Percentiles rank a stretch among this genome's conserved stretches.
phyloP scores from a whole-genome alignment of 139 green algal genomes.

The Pleodorina starrii region DNA sequence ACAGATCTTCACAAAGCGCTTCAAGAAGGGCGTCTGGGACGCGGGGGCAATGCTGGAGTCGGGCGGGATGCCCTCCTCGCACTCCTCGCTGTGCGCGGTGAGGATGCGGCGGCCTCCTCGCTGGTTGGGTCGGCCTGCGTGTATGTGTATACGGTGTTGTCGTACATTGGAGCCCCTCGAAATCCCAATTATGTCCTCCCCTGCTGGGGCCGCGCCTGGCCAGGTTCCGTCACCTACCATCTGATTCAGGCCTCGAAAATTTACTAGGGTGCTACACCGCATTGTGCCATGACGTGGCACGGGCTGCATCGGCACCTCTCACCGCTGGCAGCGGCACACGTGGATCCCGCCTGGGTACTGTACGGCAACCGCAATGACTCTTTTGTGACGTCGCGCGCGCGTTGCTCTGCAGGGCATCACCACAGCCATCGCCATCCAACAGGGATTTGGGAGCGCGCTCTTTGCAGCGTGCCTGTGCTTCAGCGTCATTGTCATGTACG shows the following conservation, averaged over 20 bases:
- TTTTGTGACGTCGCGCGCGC: no score
- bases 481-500: conserved; percentile 98
- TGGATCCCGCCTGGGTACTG: no score
- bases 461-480: conserved; percentile 94
- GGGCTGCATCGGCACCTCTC: no score
- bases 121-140: not conserved
- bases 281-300: no score
- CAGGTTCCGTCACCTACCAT: no score
- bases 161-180: no score
- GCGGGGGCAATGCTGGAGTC: conserved; percentile 85
- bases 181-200: no score
- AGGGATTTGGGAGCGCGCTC: conserved; percentile 87
- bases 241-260: no score
- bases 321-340: no score
- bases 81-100: conserved; percentile 92
- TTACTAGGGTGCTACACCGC: no score
- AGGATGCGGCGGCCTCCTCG: conserved; percentile 13
- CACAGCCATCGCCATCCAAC: conserved; percentile 87
- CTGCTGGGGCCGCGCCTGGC: no score
- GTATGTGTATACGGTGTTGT: not conserved
- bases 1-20: conserved; percentile 93
- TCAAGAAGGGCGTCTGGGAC: conserved; percentile 88
- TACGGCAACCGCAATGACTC: no score
- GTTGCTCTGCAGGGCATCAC: conserved; percentile 89
- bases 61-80: conserved; percentile 98